Base-by-base conservation (phyloP, 2,329 filamentous ascomycete species). In the Aspergillus sp. region DNA sequence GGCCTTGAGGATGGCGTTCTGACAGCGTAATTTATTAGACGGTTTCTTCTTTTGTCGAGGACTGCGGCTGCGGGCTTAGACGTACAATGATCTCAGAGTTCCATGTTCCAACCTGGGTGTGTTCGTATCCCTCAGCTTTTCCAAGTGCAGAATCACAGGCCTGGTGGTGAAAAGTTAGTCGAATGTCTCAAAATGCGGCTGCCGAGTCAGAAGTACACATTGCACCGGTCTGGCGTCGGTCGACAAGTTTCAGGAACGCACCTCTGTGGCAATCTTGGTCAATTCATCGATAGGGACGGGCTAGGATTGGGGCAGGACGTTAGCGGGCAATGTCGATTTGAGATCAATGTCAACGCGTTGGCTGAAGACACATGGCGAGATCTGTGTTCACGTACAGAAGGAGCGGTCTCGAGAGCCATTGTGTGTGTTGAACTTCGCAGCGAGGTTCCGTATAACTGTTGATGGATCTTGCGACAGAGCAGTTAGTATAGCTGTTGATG, bases 61-160 rank as follows among this genome's bases (percentile, higher is more conserved):
- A 11, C 26, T 18, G 12, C 20, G 15, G 24, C 12, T 3, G 24
- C 8, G 17, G 11, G 11, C 13, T 15, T 4, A 36, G 24, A 80
- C 85, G 68, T 84, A 96, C 92, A 76, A 98, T 97, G 76, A 99
- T 98, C 64, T 83, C 81, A 34, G 89, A 89, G 81, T 98, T 98
- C 93, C 93, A 98, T 66, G 86, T 80, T 72, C 89, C 86, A 36
- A 93, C 96, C 72, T 89, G 88, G 55, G 86, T 78, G 77, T 98
- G 95, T 64, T 96, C 89, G 80, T 99, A 99, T 77, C 84, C 87
- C 61, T 91, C 86, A 59, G 87, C 86, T 62, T 78, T 83, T 61
- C 86, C 85, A 68, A 98, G 85, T 58, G 91, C 89, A 65, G 82
- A 83, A 71, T 90, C 86, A 82, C 93, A 96, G 66, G 91, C 93